These are phyloP conservation scores for Aphanomyces cochlioides DNA, from an alignment of 352 stramenopile genomes.

Conservation along the genomic window DNA sequence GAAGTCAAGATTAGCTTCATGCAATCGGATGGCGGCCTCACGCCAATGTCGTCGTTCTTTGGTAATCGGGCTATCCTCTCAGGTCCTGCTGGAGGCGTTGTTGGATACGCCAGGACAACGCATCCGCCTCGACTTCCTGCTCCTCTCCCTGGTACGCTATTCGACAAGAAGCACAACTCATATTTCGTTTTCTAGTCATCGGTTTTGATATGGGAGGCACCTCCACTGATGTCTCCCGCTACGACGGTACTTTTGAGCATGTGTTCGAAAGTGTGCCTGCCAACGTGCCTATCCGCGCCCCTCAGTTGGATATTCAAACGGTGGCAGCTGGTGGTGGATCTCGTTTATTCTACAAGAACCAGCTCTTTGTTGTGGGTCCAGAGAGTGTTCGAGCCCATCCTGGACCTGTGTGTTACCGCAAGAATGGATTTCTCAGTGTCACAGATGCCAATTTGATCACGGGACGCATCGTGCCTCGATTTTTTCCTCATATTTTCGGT, in stretches of 20 bases:
- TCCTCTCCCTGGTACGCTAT: constrained; percentile 27
- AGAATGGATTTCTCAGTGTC: constrained; percentile 94
- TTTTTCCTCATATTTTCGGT: constrained; percentile 99
- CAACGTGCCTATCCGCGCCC: constrained; percentile 95
- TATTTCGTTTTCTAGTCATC: constrained; percentile 65
- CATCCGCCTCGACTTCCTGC: constrained; percentile 41
- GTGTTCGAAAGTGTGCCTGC: constrained; percentile 98
- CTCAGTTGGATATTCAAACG: constrained; percentile 99
- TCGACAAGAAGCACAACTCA: constrained; percentile 41
- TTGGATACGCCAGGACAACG: constrained; percentile 96
- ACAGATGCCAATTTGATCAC: constrained; percentile 99
- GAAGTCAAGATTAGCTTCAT: constrained; percentile 96
- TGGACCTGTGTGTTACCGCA: constrained; percentile 96
- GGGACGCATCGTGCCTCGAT: constrained; percentile 93
- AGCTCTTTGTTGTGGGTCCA: constrained; percentile 97
- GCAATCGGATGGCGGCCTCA: constrained; percentile 98
- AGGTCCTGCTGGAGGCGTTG: constrained; percentile 91
- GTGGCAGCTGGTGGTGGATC: constrained; percentile 96
- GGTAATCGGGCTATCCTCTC: constrained; percentile 92
- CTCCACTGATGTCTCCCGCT: constrained; percentile 97
- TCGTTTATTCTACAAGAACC: constrained; percentile 95
- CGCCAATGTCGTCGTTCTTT: constrained; percentile 91
- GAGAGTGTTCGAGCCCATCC: constrained; percentile 96
- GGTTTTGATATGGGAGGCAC: constrained; percentile 99
- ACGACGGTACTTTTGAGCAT: constrained; percentile 95